A percentile compares a stretch with the other conserved stretches of the same genome.
Conservation (phyloP, 768 basidiomycete genomes). For the Harrya chromipes region DNA sequence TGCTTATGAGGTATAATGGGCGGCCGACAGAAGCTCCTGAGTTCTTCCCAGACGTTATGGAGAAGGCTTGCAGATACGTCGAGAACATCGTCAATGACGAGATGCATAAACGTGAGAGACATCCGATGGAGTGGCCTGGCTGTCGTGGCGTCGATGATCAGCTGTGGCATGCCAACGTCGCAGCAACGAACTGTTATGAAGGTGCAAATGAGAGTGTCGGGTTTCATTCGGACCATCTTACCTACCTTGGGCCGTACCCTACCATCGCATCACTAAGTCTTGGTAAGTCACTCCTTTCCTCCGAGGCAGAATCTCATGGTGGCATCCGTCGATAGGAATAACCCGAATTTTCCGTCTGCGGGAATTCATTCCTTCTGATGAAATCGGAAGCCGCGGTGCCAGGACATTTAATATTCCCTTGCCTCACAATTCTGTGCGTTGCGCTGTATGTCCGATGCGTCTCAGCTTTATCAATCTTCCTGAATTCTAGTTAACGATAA, state of each 20-base stretch:
- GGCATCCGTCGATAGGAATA: constrained; percentile 45
- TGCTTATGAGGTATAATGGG: constrained; percentile 70
- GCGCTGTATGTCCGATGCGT: constrained; percentile 1
- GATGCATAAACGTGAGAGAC: constrained; percentile 57
- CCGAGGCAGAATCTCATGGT: not conserved
- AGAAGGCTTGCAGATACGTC: constrained; percentile 70
- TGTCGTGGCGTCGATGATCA: constrained; percentile 20
- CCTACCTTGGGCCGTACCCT: constrained; percentile 78
- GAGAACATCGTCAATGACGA: constrained; percentile 72
- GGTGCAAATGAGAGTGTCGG: constrained; percentile 82
- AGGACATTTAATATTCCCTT: constrained; percentile 77
- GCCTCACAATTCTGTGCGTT: constrained; percentile 70
- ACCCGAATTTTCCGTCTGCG: constrained; percentile 68
- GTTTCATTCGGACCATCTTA: constrained; percentile 77
- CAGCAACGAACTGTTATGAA: constrained; percentile 81
- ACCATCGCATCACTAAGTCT: constrained; percentile 85
- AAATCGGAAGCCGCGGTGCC: constrained; percentile 53
- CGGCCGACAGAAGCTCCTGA: constrained; percentile 53
- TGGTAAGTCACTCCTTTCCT: constrained; percentile 39
- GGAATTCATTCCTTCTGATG: constrained; percentile 68
- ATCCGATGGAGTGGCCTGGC: constrained; percentile 65
- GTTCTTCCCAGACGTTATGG: constrained; percentile 65
- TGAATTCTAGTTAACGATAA: constrained; percentile 62
- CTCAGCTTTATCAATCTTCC: not conserved
- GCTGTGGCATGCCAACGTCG: constrained; percentile 78